Percentiles rank a stretch among this genome's conserved stretches.
Evolutionary conservation across 495 filamentous ascomycete genomes (phyloP).

Genomic region (Poronia punctata): DNA sequence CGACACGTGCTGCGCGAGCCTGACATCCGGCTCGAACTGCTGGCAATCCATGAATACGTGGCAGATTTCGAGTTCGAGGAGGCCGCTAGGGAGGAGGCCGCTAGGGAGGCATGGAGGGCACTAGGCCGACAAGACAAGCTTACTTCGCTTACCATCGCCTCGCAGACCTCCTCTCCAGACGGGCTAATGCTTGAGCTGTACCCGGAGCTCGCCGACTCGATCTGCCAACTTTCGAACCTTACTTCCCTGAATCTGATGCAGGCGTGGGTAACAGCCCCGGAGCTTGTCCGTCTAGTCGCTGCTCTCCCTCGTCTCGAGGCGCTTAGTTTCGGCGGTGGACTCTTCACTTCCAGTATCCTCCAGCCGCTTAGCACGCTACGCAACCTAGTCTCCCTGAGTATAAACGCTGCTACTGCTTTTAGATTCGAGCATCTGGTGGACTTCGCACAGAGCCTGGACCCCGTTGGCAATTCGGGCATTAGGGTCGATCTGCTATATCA

Average conservation of each 20-base stretch:
- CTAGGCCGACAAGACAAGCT: constrained; percentile 22
- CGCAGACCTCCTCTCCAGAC: constrained; percentile 36
- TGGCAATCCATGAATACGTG: constrained; percentile 17
- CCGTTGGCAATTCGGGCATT: constrained; percentile 24
- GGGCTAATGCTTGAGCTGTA: constrained; percentile 30
- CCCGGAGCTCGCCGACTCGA: constrained; percentile 44
- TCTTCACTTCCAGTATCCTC: constrained; percentile 46
- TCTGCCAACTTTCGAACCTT: constrained; percentile 30
- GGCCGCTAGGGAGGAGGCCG: neutral
- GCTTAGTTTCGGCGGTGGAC: constrained; percentile 48
- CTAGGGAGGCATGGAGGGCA: constrained; percentile 6
- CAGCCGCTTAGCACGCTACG: constrained; percentile 29
- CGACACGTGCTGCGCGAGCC: constrained; percentile 39
- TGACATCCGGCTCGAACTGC: constrained; percentile 17
- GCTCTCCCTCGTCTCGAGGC: constrained; percentile 45
- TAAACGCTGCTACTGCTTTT: constrained; percentile 44
- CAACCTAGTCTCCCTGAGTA: constrained; percentile 38
- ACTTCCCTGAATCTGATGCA: constrained; percentile 22
- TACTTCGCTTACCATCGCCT: constrained; percentile 32
- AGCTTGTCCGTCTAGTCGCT: constrained; percentile 14
- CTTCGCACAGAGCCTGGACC: constrained; percentile 39
- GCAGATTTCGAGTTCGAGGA: too few relatives aligned
- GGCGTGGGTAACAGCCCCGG: constrained; percentile 9
- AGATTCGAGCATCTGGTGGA: constrained; percentile 35
- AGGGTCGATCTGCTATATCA: constrained; percentile 23